phyloP scores from a whole-genome alignment of 306 rosid genomes.

The Ormosia semicastrata region DNA sequence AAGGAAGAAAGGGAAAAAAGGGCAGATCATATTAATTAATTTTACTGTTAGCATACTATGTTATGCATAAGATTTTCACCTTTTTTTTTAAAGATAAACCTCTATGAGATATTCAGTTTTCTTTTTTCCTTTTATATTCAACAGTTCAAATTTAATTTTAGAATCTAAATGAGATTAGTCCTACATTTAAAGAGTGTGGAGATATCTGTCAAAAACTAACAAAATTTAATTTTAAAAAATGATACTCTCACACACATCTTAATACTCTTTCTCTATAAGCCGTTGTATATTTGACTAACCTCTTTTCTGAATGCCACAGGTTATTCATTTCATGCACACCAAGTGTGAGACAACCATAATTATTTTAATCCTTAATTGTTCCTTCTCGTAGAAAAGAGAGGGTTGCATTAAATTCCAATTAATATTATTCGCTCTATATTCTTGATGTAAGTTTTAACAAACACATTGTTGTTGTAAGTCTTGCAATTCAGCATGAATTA shows the following conservation, averaged over 20 bases:
- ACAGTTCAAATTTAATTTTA: constrained; percentile 14
- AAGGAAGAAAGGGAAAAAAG: not conserved
- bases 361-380: constrained; percentile 8
- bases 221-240: not conserved
- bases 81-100: constrained; percentile 16
- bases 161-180: not conserved
- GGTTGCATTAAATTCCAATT: not conserved
- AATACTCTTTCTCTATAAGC: not conserved
- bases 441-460: not conserved
- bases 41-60: constrained; percentile 21
- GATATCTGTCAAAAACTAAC: too few relatives aligned
- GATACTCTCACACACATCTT: not conserved
- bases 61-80: constrained; percentile 1
- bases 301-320: not conserved
- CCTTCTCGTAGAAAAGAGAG: not conserved
- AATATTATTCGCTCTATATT: not conserved
- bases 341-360: not conserved
- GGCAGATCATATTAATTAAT: not conserved
- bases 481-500: not conserved
- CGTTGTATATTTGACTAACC: not conserved
- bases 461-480: not conserved
- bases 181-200: too few relatives aligned
- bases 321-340: not conserved
- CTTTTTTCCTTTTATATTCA: not conserved
- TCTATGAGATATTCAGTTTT: not conserved